Evolutionary conservation across 176 grass and related monocot genomes (phyloP).

Genomic region (Juncus inflexus): DNA sequence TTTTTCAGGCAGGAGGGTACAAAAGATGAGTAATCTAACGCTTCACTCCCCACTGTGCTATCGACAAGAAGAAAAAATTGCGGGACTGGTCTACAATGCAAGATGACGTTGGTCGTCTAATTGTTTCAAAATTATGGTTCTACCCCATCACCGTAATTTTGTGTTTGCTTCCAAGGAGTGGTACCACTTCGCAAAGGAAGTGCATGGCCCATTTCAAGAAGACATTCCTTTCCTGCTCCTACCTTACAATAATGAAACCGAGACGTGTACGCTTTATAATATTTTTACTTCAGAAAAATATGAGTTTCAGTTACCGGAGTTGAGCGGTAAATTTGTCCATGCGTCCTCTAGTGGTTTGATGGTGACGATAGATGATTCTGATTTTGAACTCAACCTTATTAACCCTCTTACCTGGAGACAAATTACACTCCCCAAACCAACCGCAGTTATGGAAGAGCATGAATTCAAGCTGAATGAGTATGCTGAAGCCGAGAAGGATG

Average conservation of each 20-base stretch:
- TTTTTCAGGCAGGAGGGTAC: too few species aligned
- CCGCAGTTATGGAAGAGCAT: background rate
- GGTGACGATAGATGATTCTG: background rate
- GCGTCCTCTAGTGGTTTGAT: constrained; percentile 10
- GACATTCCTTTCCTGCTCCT: background rate
- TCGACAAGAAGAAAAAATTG: background rate
- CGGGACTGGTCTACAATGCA: background rate
- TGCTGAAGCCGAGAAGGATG: background rate
- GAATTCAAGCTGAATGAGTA: background rate
- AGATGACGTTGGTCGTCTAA: background rate
- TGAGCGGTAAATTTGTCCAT: constrained; percentile 4
- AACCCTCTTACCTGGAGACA: background rate
- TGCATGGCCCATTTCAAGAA: constrained; percentile 10
- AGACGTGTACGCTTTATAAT: background rate
- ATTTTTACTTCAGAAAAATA: background rate
- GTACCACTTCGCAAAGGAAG: constrained; percentile 1
- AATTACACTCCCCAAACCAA: background rate
- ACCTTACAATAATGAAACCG: background rate
- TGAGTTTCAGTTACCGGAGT: background rate
- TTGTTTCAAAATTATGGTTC: background rate
- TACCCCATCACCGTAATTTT: background rate
- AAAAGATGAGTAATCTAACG: too few species aligned
- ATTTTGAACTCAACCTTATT: background rate
- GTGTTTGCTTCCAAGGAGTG: background rate
- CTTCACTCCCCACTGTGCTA: too few species aligned